Conservation (phyloP, 805 yeast species). For the Maudiozyma pseudohumilis region DNA sequence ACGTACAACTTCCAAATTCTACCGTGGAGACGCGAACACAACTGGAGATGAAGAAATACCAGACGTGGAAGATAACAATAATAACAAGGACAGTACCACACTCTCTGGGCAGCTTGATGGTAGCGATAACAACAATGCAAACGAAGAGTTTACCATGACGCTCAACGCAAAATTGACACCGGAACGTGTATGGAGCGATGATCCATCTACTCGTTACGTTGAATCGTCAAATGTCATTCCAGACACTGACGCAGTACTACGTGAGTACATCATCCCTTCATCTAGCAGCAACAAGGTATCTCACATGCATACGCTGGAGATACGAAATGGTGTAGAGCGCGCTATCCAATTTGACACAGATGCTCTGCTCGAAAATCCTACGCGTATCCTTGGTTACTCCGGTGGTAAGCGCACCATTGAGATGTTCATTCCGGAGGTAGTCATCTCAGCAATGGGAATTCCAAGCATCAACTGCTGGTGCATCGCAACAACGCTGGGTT, state of each 20-base stretch:
- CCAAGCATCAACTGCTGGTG: conserved; percentile 38
- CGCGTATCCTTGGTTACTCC: conserved; percentile 31
- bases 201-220: conserved; percentile 21
- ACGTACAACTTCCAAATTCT: conserved; percentile 24
- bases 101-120: not conserved
- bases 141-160: conserved; percentile 24
- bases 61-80: too few relatives aligned
- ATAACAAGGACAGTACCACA: not conserved
- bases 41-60: conserved; percentile 5
- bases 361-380: conserved; percentile 31
- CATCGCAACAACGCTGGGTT: conserved; percentile 35
- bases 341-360: conserved; percentile 28
- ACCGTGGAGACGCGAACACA: conserved; percentile 7
- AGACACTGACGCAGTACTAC: conserved; percentile 23
- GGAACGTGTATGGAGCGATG: conserved; percentile 25
- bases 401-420: conserved; percentile 32
- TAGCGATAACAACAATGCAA: conserved; percentile 9
- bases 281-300: conserved; percentile 25
- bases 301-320: conserved; percentile 23
- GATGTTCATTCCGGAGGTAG: conserved; percentile 32
- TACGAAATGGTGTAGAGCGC: conserved; percentile 29
- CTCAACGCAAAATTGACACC: conserved; percentile 20
- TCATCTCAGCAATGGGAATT: conserved; percentile 36
- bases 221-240: conserved; percentile 22
- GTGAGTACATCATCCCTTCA: too few relatives aligned